Base-by-base conservation (phyloP, 2,329 filamentous ascomycete species). In the Rachicladosporium sp. region DNA sequence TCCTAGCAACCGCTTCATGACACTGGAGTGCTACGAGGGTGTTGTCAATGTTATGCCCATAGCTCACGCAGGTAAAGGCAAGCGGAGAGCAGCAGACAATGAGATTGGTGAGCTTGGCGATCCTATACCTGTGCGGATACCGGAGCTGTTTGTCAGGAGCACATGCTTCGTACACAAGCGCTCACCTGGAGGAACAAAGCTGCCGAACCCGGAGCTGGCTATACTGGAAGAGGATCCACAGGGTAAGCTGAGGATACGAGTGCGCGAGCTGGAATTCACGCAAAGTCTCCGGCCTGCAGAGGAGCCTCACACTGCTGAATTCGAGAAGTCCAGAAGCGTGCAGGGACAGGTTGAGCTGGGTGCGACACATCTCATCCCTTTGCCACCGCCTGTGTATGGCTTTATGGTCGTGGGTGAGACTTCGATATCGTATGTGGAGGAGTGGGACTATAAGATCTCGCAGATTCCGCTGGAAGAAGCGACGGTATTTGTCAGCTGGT, bases 401-500 rank as follows among this genome's bases (percentile, higher is more conserved):
- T 47, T 69, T 15, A 48, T 71, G 23, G 55, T 71, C 1, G 52
- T 71, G 3, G 66, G 65, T 10, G 68, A 71, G 62, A 93, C 84
- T 0, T 78, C 79, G 2, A 73, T 98, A 43, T 76, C 80, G 6
- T 96, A 96, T 57, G 79, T 91, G 43, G 83, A 94, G 52, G 83
- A 86, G 44, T 60, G 54, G 46, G 71, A 82, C 29, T 83, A 66
- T 15, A 79, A 80, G 46, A 73, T 77, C 29, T 71, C 71, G 9
- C 71, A 86, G 9, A 71, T 78, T 6, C 65, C 70, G 0, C 63
- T 95, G 2, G 68, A 76, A 1, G 78, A 89, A 41, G 75, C 87
- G 1, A 86, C 82, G 2, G 80, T 94, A 29, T 96, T 93, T 50
- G 81, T 91, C n/a, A 78, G 86, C 2, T 98, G 89, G 88, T 82